Evolutionary conservation across 257 asterid genomes (phyloP), one percentile per base, ranked within the genome.

Genomic region (Capsicum rhomboideum): DNA sequence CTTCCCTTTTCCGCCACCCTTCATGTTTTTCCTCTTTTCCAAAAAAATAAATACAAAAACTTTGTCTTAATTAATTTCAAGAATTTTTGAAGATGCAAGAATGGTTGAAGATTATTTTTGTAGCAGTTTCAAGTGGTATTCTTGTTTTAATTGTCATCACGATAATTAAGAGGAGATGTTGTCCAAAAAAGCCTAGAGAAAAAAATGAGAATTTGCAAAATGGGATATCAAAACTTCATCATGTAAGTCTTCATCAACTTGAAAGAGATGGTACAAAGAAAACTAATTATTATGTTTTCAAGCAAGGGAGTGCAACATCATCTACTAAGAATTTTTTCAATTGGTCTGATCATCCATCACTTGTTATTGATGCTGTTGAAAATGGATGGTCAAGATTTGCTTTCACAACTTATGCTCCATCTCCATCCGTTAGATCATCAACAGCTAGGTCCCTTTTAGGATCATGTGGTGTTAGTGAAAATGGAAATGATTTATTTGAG

Each of bases 311-410:
- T 40, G 16, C 23, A 7, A 4, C 28, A 7, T 11, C 8, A 26
- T 81, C 93, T 4, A 14, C 88, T 2, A 86, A 79, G 26, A 87
- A 89, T 4, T 55, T 85, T 23, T 96, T 97, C 89, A 86, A 69
- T 74, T 97, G 99, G 99, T 88, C 88, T 29, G 98, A 97, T 81
- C 92, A 93, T 82, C 99, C 99, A 16, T 89, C 96, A 16, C 88
- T 92, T 4, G 90, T 92, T n/a, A 88, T 94, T 2, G 99, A 93
- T 28, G 99, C 97, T 54, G 97, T 97, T 42, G 99, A 95, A 54
- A 93, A 95, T 64, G 99, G 99, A 18, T 97, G 99, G 99, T 86
- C 98, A 10, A 86, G 94, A 21, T 97, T 97, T 79, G 96, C 92
- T 21, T 97, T 97, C 88, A 82, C 93, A 1, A 34, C 90, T 44